Conservation (phyloP, 2,329 filamentous ascomycete species). For the Plectosphaerella cucumerina region DNA sequence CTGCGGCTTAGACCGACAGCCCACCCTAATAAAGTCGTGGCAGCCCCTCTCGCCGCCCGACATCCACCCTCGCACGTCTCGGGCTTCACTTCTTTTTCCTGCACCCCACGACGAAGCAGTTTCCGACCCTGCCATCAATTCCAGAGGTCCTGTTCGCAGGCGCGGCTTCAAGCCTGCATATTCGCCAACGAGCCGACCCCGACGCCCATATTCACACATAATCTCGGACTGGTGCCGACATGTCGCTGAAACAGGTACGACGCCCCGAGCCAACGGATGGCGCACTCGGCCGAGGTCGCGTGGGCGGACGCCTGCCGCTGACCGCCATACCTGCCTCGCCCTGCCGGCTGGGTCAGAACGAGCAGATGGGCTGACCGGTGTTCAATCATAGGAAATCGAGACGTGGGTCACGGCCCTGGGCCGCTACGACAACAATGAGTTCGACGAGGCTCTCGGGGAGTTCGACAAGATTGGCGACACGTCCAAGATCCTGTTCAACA, state of each 20-base stretch:
- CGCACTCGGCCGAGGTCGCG: not conserved
- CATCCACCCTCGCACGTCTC: not conserved
- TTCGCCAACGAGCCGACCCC: not conserved
- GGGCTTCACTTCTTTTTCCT: not conserved
- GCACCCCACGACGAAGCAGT: not conserved
- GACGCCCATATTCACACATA: not conserved
- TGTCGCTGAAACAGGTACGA: conserved; percentile 59
- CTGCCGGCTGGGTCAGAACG: too few species aligned
- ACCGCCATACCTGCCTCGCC: too few species aligned
- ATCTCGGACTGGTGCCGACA: conserved; percentile 18
- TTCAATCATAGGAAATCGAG: conserved; percentile 77
- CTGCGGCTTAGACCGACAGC: conserved; percentile 5
- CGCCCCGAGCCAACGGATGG: not conserved
- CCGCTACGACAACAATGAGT: conserved; percentile 96
- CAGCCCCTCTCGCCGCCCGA: conserved; percentile 12
- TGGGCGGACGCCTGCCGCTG: not conserved
- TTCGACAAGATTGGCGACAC: conserved; percentile 91
- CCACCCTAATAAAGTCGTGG: conserved; percentile 14
- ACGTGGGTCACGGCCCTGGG: conserved; percentile 91
- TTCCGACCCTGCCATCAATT: not conserved
- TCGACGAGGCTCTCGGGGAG: conserved; percentile 78
- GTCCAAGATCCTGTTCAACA: conserved; percentile 98
- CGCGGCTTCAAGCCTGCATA: conserved; percentile 3
- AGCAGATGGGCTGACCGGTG: not conserved
- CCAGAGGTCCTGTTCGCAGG: conserved; percentile 1